Conservation (phyloP, 345 rosid species). For the Garcia nutans region DNA sequence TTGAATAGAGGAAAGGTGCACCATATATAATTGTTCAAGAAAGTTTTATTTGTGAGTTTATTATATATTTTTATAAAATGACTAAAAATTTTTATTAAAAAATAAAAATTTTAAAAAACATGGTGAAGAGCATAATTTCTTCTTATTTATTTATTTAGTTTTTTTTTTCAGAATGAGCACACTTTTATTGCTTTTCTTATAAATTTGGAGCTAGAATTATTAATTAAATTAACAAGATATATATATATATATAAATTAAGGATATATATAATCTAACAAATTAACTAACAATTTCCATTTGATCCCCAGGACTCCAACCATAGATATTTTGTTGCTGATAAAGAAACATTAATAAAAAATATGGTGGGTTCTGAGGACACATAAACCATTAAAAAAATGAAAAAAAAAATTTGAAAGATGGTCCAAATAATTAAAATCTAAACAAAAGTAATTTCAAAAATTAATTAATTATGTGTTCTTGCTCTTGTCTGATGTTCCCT, state of each 20-base stretch:
- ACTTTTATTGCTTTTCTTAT: too few species aligned
- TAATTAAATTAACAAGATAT: not conserved
- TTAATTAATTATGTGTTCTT: not conserved
- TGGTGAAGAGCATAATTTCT: too few species aligned
- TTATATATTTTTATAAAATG: too few species aligned
- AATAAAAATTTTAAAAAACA: too few species aligned
- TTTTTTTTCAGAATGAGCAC: too few species aligned
- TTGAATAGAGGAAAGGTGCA: too few species aligned
- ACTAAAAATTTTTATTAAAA: too few species aligned
- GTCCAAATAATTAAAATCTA: constrained; percentile 10
- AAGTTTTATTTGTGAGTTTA: too few species aligned
- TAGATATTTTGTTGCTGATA: constrained; percentile 25
- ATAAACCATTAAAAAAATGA: not conserved
- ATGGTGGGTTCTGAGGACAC: constrained; percentile 36
- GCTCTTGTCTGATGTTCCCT: constrained; percentile 38
- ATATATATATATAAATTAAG: too few species aligned
- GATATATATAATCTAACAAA: not conserved
- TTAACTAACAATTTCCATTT: constrained; percentile 6
- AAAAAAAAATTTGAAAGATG: constrained; percentile 20
- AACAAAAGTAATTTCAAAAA: constrained; percentile 29
- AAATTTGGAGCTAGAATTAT: not conserved
- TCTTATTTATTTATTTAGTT: too few species aligned
- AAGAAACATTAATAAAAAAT: constrained; percentile 31
- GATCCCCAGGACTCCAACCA: constrained; percentile 20
- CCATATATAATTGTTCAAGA: too few species aligned